Evolutionary conservation across 441 rosid genomes (phyloP).

Genomic region (Omphalea diandra): DNA sequence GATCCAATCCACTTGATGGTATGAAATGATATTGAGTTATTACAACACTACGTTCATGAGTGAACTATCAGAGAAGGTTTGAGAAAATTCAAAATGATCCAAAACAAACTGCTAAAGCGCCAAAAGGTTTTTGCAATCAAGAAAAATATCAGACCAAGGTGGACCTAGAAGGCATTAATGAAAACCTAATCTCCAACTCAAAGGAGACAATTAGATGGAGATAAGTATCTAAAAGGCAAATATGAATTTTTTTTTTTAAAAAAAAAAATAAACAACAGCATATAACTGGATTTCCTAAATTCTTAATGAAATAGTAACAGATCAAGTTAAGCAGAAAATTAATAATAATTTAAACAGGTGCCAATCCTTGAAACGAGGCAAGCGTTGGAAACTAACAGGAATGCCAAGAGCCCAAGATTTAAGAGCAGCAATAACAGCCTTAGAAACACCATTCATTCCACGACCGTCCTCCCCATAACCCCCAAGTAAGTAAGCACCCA

Average conservation of each 20-base stretch:
- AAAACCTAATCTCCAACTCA: neutral
- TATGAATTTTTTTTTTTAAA: conserved; percentile 1
- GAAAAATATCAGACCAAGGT: neutral
- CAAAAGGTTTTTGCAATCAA: neutral
- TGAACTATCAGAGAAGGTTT: neutral
- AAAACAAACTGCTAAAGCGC: neutral
- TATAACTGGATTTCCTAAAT: neutral
- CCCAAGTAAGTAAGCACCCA: conserved; percentile 92
- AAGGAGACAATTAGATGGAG: neutral
- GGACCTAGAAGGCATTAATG: neutral
- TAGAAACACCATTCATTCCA: conserved; percentile 72
- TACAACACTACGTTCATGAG: neutral
- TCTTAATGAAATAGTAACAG: neutral
- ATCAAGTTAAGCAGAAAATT: neutral
- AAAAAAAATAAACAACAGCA: neutral
- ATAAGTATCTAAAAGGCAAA: neutral
- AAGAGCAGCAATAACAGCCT: conserved; percentile 68
- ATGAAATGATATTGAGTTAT: neutral
- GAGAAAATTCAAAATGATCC: no score
- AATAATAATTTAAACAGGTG: neutral
- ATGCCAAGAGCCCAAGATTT: conserved; percentile 83
- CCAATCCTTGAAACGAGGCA: neutral
- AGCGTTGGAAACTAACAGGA: conserved; percentile 58
- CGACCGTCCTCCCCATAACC: conserved; percentile 84
- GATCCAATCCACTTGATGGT: neutral